phyloP scores from a whole-genome alignment of 2,329 filamentous ascomycete genomes.

The Ceratocystis variospora region DNA sequence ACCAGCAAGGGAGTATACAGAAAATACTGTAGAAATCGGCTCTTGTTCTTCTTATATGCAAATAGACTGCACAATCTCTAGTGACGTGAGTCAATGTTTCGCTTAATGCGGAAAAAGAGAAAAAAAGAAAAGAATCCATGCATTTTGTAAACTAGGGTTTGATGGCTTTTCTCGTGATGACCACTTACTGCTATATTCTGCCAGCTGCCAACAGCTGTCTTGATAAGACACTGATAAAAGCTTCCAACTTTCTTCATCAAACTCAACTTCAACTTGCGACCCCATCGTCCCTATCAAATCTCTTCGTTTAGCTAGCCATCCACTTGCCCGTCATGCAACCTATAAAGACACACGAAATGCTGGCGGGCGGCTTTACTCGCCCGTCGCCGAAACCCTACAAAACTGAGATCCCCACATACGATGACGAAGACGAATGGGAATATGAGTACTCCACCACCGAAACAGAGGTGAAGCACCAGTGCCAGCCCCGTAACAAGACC shows the following conservation, averaged over 20 bases:
- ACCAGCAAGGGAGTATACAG: not conserved
- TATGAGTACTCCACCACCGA: slow-evolving; percentile 53
- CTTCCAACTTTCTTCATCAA: not conserved
- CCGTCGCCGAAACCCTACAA: slow-evolving; percentile 12
- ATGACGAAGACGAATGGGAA: slow-evolving; percentile 49
- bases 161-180: not conserved
- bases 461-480: slow-evolving; percentile 36
- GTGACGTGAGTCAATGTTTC: slow-evolving; percentile 7
- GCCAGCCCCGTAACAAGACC: not conserved
- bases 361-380: slow-evolving; percentile 12
- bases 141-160: not conserved
- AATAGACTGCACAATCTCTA: not conserved
- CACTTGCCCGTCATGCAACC: not conserved
- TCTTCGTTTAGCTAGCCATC: not conserved
- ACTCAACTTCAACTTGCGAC: not conserved
- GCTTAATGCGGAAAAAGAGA: not conserved
- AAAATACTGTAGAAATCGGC: not conserved
- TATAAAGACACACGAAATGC: slow-evolving; percentile 16
- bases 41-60: not conserved
- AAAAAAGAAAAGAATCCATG: not conserved
- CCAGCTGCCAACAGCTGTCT: not conserved
- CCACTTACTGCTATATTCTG: not conserved
- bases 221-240: slow-evolving; percentile 6
- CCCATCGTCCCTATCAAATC: too few species aligned
- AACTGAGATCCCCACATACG: slow-evolving; percentile 19